These are phyloP conservation scores for Moringa oleifera DNA, from an alignment of 345 rosid species.

Conservation along the genomic window DNA sequence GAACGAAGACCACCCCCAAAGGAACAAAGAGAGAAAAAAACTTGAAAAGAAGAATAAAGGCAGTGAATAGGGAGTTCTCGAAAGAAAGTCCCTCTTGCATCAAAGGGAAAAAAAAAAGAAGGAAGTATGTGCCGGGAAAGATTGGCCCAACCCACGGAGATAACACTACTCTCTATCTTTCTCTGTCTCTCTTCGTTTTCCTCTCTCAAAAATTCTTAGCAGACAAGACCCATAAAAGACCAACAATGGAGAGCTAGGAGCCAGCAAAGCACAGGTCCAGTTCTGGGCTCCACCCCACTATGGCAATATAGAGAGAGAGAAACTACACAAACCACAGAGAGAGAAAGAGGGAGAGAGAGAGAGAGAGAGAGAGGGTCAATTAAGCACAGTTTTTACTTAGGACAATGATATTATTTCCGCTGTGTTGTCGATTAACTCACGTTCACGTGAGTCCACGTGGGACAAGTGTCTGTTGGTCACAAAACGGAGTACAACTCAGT, in stretches of 20 bases:
- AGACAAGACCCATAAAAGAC: conserved; percentile 71
- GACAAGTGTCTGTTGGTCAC: neutral
- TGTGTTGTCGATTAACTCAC: conserved; percentile 14
- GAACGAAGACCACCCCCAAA: conserved; percentile 7
- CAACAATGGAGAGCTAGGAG: conserved; percentile 61
- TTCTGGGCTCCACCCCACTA: conserved; percentile 63
- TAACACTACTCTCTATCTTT: conserved; percentile 12
- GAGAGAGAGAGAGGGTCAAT: conserved; percentile 20
- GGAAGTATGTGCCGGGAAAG: conserved; percentile 11
- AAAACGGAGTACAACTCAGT: neutral
- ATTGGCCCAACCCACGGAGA: conserved; percentile 13
- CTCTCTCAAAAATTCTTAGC: conserved; percentile 21
- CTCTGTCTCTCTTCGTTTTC: conserved; percentile 9
- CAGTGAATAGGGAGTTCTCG: neutral
- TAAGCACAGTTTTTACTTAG: neutral
- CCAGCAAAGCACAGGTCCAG: conserved; percentile 81
- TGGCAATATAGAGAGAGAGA: conserved; percentile 7
- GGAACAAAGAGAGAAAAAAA: no score
- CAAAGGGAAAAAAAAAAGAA: neutral
- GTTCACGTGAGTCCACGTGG: conserved; percentile 33
- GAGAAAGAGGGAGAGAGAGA: conserved; percentile 13
- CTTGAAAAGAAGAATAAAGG: neutral
- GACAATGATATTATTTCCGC: neutral
- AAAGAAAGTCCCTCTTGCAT: no score
- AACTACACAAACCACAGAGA: conserved; percentile 9